Percentiles rank a stretch among this genome's conserved stretches.
Conservation (phyloP, 208 protist species). For the Porcisia hertigi region DNA sequence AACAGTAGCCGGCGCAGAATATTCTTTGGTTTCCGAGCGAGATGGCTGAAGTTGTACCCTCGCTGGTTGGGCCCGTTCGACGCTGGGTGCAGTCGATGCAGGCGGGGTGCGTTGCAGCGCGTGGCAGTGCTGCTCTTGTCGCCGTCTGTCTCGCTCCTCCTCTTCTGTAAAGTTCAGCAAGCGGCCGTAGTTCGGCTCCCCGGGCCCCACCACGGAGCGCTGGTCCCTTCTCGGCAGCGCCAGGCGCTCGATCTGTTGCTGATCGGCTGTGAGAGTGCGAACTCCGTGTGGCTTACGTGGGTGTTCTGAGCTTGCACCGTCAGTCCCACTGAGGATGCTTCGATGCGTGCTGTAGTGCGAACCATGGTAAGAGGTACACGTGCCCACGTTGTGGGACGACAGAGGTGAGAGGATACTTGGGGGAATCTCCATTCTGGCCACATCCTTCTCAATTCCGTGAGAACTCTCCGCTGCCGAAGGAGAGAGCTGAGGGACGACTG, state of each 20-base stretch:
- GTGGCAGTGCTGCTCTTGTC: neutral
- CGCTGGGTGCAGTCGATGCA: no score
- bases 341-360: neutral
- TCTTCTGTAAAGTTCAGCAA: slow-evolving; percentile 66
- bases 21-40: neutral
- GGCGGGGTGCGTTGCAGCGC: neutral
- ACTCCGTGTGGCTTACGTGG: neutral
- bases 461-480: neutral
- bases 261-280: slow-evolving; percentile 6
- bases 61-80: neutral
- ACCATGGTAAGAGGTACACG: neutral
- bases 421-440: slow-evolving; percentile 1
- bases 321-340: neutral
- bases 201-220: slow-evolving; percentile 9
- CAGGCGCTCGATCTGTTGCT: slow-evolving; percentile 31
- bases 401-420: neutral
- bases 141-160: slow-evolving; percentile 32
- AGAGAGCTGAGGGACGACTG: slow-evolving; percentile 1
- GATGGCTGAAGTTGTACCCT: neutral
- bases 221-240: slow-evolving; percentile 20
- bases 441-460: neutral
- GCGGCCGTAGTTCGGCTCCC: slow-evolving; percentile 64
- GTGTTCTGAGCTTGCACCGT: neutral
- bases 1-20: neutral
- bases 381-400: neutral